These are phyloP conservation scores for Cladosporium sp. DNA, from an alignment of 2,329 filamentous ascomycete species.

Conservation along the genomic window DNA sequence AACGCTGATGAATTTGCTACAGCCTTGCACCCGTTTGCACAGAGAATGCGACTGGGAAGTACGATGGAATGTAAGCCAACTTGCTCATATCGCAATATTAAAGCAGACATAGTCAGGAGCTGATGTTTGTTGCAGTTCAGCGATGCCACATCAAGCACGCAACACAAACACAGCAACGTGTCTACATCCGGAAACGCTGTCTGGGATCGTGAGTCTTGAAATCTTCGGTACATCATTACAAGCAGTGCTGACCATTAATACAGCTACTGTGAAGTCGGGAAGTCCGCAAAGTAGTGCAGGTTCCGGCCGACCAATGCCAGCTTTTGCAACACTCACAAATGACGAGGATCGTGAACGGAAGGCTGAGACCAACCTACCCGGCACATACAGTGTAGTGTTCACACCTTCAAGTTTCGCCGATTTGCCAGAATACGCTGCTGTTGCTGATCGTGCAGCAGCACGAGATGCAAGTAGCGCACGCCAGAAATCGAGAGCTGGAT, in stretches of 20 bases:
- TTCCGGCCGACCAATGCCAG: constrained; percentile 43
- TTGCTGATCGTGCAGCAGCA: not conserved
- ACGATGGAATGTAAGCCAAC: constrained; percentile 35
- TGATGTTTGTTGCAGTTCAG: constrained; percentile 23
- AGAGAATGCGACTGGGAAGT: constrained; percentile 57
- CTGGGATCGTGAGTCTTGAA: constrained; percentile 51
- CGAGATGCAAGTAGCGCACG: not conserved
- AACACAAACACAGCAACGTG: constrained; percentile 38
- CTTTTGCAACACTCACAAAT: constrained; percentile 49
- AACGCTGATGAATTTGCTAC: not conserved
- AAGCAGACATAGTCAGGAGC: not conserved
- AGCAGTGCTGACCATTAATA: not conserved
- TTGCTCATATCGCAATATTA: not conserved
- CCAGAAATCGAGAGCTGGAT: constrained; percentile 6
- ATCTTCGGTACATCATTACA: not conserved
- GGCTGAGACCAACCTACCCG: constrained; percentile 47
- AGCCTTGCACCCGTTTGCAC: constrained; percentile 54
- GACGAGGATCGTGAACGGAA: constrained; percentile 58
- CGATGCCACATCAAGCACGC: constrained; percentile 32
- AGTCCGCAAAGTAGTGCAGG: not conserved
- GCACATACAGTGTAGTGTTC: constrained; percentile 53
- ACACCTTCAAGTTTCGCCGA: constrained; percentile 52
- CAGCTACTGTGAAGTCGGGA: not conserved
- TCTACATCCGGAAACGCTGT: constrained; percentile 49
- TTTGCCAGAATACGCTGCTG: constrained; percentile 46